A percentile compares a stretch with the other conserved stretches of the same genome.
Conservation (phyloP, 345 rosid species). For the Acer saccharum region DNA sequence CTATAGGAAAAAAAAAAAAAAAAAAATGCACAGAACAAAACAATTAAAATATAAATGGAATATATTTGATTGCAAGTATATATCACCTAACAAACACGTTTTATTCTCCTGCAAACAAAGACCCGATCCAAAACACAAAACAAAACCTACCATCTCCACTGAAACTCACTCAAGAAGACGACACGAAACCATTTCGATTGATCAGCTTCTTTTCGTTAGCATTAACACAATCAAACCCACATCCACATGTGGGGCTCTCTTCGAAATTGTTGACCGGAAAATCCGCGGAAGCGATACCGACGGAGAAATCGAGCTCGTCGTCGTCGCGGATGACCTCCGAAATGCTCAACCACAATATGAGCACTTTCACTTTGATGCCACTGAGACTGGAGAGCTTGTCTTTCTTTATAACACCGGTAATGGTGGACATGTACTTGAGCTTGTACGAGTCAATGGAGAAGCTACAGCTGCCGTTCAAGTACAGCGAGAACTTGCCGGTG, state of each 20-base stretch:
- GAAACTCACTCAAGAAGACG: constrained; percentile 17
- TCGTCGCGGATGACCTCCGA: constrained; percentile 46
- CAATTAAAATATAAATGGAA: too few species aligned
- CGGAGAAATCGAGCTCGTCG: constrained; percentile 51
- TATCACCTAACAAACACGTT: too few species aligned
- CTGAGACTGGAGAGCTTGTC: constrained; percentile 40
- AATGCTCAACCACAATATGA: constrained; percentile 60
- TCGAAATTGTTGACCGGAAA: constrained; percentile 48
- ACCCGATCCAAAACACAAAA: not conserved
- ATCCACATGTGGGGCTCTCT: constrained; percentile 49
- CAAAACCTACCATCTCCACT: not conserved
- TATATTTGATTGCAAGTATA: too few species aligned
- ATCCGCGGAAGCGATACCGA: constrained; percentile 57
- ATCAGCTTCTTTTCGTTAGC: not conserved
- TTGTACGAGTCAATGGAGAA: constrained; percentile 44
- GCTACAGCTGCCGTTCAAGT: constrained; percentile 37
- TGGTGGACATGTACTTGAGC: constrained; percentile 44
- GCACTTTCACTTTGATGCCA: constrained; percentile 52
- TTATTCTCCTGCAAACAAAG: too few species aligned
- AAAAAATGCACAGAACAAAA: too few species aligned
- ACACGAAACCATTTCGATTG: not conserved
- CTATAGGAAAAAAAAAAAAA: too few species aligned
- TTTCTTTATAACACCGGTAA: constrained; percentile 38
- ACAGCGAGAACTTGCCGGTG: constrained; percentile 40
- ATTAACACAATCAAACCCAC: constrained; percentile 45